These are phyloP conservation scores for Hypoxylon fragiforme DNA, from an alignment of 495 filamentous ascomycete genomes.

Conservation along the genomic window DNA sequence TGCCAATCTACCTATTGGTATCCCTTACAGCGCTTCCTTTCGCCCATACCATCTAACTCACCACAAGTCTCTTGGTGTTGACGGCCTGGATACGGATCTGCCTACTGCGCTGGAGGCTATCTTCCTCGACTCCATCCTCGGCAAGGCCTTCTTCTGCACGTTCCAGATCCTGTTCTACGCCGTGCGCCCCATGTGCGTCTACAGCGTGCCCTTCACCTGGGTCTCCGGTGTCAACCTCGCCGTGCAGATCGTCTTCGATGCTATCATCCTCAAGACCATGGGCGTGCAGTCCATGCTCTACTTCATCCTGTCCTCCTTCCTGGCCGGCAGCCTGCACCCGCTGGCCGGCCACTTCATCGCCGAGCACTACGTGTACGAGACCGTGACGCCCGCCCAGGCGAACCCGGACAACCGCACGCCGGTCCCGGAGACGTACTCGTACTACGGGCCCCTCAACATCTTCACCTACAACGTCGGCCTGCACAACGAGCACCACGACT, in stretches of 20 bases:
- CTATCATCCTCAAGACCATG: slow-evolving; percentile 57
- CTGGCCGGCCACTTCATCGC: slow-evolving; percentile 98
- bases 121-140: slow-evolving; percentile 92
- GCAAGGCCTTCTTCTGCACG: slow-evolving; percentile 99
- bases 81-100: slow-evolving; percentile 94
- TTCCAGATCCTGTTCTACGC: slow-evolving; percentile 99
- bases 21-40: slow-evolving; percentile 97
- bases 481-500: slow-evolving; percentile 99
- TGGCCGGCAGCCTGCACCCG: slow-evolving; percentile 91
- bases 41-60: slow-evolving; percentile 98
- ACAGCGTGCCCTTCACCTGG: slow-evolving; percentile 82
- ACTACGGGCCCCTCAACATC: slow-evolving; percentile 91
- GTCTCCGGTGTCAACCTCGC: slow-evolving; percentile 82
- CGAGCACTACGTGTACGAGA: slow-evolving; percentile 97
- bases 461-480: slow-evolving; percentile 96
- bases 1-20: slow-evolving; percentile 92
- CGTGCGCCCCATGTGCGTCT: slow-evolving; percentile 94
- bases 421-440: slow-evolving; percentile 94
- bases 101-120: slow-evolving; percentile 90
- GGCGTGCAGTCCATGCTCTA: slow-evolving; percentile 70
- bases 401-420: slow-evolving; percentile 62
- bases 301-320: slow-evolving; percentile 82
- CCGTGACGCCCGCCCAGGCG: slow-evolving; percentile 59
- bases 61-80: slow-evolving; percentile 97
- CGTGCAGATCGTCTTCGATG: slow-evolving; percentile 79